phyloP scores from a whole-genome alignment of 2,329 filamentous ascomycete genomes.

The Shiraia sp. region DNA sequence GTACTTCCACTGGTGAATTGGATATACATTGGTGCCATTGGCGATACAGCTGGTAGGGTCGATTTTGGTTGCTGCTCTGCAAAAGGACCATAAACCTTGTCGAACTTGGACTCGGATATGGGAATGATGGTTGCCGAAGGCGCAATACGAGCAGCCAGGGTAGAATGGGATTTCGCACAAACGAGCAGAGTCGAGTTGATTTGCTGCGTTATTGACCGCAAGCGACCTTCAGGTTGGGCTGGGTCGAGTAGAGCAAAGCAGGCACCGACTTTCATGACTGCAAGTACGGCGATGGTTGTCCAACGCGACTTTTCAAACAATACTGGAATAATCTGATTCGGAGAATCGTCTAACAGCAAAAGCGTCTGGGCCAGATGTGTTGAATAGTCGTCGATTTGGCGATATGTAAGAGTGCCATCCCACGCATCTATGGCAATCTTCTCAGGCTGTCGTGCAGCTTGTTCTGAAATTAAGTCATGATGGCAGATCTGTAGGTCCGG shows the following conservation, averaged over 20 bases:
- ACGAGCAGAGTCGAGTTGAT: conserved; percentile 33
- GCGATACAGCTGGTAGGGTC: conserved; percentile 29
- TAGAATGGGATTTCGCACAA: conserved; percentile 34
- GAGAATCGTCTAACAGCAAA: conserved; percentile 25
- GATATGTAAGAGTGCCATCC: conserved; percentile 43
- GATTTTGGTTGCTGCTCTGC: conserved; percentile 32
- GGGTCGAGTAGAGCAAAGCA: conserved; percentile 43
- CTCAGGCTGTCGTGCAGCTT: conserved; percentile 37
- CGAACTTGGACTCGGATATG: conserved; percentile 37
- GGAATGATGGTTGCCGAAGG: conserved; percentile 38
- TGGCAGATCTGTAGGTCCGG: conserved; percentile 51
- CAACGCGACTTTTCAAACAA: conserved; percentile 48
- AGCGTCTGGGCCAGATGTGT: conserved; percentile 34
- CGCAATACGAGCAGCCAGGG: conserved; percentile 32
- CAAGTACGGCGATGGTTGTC: conserved; percentile 45
- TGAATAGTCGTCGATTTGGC: conserved; percentile 40
- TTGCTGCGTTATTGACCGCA: conserved; percentile 37
- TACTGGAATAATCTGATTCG: conserved; percentile 40
- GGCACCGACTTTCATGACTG: conserved; percentile 46
- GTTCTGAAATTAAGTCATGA: conserved; percentile 52
- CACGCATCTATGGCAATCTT: conserved; percentile 46
- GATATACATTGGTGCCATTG: conserved; percentile 35
- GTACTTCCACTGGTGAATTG: conserved; percentile 45
- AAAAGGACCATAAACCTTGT: conserved; percentile 31
- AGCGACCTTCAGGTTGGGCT: conserved; percentile 40